phyloP scores from a whole-genome alignment of 2,329 filamentous ascomycete species.

The Cladophialophora yegresii region DNA sequence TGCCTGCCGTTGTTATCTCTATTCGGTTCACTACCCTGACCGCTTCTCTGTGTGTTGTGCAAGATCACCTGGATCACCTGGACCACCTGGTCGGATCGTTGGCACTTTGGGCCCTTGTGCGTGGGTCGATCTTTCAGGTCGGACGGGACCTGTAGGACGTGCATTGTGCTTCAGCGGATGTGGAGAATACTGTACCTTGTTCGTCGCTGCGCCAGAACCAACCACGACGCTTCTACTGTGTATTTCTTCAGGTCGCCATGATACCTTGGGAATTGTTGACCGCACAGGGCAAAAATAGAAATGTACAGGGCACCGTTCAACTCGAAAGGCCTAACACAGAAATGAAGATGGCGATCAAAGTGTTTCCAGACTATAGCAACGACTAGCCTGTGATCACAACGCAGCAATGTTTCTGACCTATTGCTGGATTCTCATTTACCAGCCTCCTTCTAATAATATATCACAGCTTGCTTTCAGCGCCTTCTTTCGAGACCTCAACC shows the following conservation, averaged over 20 bases:
- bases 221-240: background rate
- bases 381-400: background rate
- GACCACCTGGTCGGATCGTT: conserved; percentile 14
- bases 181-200: background rate
- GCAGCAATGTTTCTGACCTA: background rate
- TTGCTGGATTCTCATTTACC: background rate
- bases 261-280: background rate
- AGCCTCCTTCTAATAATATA: conserved; percentile 17
- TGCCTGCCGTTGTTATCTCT: conserved; percentile 21
- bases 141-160: conserved; percentile 12
- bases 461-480: conserved; percentile 45
- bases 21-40: conserved; percentile 16
- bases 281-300: conserved; percentile 13
- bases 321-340: background rate
- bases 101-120: conserved; percentile 2
- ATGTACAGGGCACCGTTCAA: background rate
- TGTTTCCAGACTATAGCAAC: background rate
- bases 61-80: background rate
- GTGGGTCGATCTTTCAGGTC: conserved; percentile 7
- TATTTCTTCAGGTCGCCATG: background rate
- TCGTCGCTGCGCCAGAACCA: background rate
- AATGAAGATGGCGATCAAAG: background rate
- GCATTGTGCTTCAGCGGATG: background rate
- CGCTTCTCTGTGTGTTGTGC: conserved; percentile 18
- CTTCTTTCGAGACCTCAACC: conserved; percentile 61